These are phyloP conservation scores for Talaromyces sp. DNA, from an alignment of 2,329 filamentous ascomycete species.

Conservation along the genomic window DNA sequence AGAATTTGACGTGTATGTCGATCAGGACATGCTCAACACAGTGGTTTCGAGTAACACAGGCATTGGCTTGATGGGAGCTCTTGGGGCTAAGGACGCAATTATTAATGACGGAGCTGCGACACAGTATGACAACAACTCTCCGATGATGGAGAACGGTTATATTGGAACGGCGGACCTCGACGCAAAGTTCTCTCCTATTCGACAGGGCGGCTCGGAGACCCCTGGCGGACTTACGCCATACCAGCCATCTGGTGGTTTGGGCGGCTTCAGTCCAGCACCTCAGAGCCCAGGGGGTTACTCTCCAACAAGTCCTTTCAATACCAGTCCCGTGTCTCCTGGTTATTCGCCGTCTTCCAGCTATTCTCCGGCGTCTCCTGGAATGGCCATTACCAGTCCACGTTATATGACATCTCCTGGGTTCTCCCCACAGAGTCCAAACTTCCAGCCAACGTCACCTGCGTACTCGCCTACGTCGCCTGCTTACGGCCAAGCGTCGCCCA, in stretches of 20 bases:
- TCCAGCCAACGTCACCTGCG: conserved; percentile 52
- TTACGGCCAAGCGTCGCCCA: conserved; percentile 62
- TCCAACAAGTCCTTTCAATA: conserved; percentile 70
- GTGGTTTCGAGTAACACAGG: conserved; percentile 89
- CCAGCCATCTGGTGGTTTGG: conserved; percentile 61
- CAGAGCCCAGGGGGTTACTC: conserved; percentile 60
- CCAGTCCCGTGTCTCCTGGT: conserved; percentile 62
- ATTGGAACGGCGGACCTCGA: conserved; percentile 59
- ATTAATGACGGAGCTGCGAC: conserved; percentile 77
- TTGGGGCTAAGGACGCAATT: conserved; percentile 68
- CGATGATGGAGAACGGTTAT: conserved; percentile 55
- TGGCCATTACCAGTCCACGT: conserved; percentile 50
- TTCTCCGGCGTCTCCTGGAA: conserved; percentile 70
- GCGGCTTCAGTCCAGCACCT: conserved; percentile 60
- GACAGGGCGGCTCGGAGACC: conserved; percentile 59
- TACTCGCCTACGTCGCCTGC: conserved; percentile 75
- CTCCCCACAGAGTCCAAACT: conserved; percentile 50
- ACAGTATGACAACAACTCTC: conserved; percentile 74
- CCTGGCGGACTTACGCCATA: conserved; percentile 58
- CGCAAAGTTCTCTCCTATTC: conserved; percentile 65
- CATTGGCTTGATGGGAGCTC: conserved; percentile 57
- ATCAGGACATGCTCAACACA: conserved; percentile 92
- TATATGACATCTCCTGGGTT: conserved; percentile 51
- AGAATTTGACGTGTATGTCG: conserved; percentile 87
- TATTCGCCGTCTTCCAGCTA: conserved; percentile 59